Evolutionary conservation across 2,329 filamentous ascomycete genomes (phyloP), one percentile per base, ranked within the genome.

Genomic region (Ophiocordyceps robertsii): DNA sequence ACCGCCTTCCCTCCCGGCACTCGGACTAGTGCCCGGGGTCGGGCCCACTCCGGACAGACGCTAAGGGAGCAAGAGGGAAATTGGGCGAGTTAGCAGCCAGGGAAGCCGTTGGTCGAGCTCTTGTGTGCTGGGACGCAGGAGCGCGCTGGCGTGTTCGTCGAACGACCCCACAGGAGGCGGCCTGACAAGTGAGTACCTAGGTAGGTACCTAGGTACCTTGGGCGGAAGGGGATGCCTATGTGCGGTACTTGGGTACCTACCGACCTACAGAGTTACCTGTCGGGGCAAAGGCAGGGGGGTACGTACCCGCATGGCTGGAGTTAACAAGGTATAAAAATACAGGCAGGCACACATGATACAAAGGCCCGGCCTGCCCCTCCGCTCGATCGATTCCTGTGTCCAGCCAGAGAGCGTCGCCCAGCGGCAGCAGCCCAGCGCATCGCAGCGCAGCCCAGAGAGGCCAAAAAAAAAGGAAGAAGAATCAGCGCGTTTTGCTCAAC

Each of bases 351-450:
- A 62, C 61, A 62, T 63, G 47, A 65, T 65, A 64, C 47, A 60
- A 64, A 63, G 60, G 58, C 57, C 59, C 46, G 57, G 59, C 61
- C 58, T 63, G 62, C 63, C 62, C 62, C 62, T 64, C 63, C 63
- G 61, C 61, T 58, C 58, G 55, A 58, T 62, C 58, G 56, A 57
- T 62, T 63, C 58, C 57, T 40, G 30, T 32, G 30, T 32, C 21
- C 31, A 32, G 29, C 13, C 39, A 35, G 39, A 35, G 30, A 35
- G 39, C 30, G 24, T 36, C 33, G 13, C 14, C 32, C 33, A 36
- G 33, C 33, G 33, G 17, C n/a, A 37, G 19, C 19, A 41, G 39
- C 39, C 16, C 39, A 35, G 39, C 43, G 29, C 29, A 38, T 13
- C 13, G 31, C 41, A 31, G 35, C 36, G 13, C 35, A 40, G 17